Percentiles rank a stretch among this genome's conserved stretches.
Evolutionary conservation across 1,284 basidiomycete species (phyloP).

Genomic region (Boletus coffeatus): DNA sequence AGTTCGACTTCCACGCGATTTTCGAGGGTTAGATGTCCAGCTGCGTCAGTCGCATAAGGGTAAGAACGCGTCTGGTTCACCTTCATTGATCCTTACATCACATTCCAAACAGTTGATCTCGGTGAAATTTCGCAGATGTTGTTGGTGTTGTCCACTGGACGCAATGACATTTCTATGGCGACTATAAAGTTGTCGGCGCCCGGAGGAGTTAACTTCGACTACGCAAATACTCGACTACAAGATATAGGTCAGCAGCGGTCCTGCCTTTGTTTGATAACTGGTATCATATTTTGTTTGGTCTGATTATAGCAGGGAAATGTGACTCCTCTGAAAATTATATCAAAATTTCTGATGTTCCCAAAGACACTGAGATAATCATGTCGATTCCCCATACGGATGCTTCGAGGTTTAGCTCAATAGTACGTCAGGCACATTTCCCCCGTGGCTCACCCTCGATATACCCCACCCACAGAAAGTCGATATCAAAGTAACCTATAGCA

Average conservation of each 20-base stretch:
- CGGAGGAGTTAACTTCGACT: constrained; percentile 47
- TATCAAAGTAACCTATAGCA: constrained; percentile 57
- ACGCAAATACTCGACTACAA: constrained; percentile 38
- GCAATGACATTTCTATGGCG: constrained; percentile 53
- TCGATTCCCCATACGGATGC: constrained; percentile 59
- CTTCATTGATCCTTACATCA: constrained; percentile 2
- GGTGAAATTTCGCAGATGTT: constrained; percentile 51
- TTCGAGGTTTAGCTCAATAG: constrained; percentile 51
- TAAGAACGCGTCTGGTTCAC: constrained; percentile 31
- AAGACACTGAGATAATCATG: constrained; percentile 42
- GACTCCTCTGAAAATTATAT: constrained; percentile 41
- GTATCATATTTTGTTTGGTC: constrained; percentile 4
- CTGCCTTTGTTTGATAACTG: constrained; percentile 11
- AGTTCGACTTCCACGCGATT: constrained; percentile 56
- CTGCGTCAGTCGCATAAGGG: constrained; percentile 57
- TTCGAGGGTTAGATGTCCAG: constrained; percentile 52
- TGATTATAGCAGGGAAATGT: constrained; percentile 18
- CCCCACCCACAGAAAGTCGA: constrained; percentile 49
- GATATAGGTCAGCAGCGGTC: constrained; percentile 31
- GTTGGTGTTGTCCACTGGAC: constrained; percentile 55
- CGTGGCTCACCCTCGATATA: constrained; percentile 4
- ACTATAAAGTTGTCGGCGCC: constrained; percentile 49
- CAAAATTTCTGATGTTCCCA: constrained; percentile 41
- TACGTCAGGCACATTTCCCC: constrained; percentile 25
- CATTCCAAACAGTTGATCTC: constrained; percentile 51